phyloP scores from a whole-genome alignment of 2,329 filamentous ascomycete genomes.

The Colletotrichum simmondsii region DNA sequence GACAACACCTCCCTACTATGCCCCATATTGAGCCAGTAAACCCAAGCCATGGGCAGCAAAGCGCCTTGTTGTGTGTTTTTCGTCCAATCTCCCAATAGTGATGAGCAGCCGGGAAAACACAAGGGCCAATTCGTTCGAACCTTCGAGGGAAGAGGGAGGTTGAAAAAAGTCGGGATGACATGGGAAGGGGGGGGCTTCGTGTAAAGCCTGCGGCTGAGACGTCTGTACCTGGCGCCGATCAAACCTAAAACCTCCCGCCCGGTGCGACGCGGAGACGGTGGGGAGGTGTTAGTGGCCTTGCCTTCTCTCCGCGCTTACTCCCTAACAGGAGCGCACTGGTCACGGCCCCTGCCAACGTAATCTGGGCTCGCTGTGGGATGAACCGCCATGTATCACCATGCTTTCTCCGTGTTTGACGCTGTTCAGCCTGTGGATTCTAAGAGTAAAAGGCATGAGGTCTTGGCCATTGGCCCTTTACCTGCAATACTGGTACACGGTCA shows the following conservation, averaged over 20 bases:
- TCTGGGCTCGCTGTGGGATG: constrained; percentile 10
- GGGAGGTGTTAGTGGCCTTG: neutral
- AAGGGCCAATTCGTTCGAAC: neutral
- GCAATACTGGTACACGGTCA: too few relatives aligned
- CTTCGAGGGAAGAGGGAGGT: neutral
- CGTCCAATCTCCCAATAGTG: constrained; percentile 12
- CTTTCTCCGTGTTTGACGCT: constrained; percentile 30
- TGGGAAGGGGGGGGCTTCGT: neutral
- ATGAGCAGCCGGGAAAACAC: neutral
- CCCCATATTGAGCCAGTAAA: neutral
- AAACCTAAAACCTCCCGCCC: constrained; percentile 34
- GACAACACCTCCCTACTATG: neutral
- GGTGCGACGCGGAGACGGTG: constrained; percentile 8
- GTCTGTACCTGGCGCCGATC: constrained; percentile 35
- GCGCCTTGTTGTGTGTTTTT: neutral
- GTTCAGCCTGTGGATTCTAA: neutral
- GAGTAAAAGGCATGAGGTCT: neutral
- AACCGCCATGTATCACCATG: constrained; percentile 29
- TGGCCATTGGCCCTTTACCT: too few relatives aligned
- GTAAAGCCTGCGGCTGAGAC: constrained; percentile 36
- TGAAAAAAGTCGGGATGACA: constrained; percentile 21
- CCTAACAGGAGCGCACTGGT: constrained; percentile 13
- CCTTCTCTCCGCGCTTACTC: neutral
- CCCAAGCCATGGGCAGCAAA: neutral
- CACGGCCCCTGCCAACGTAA: constrained; percentile 18